Base-by-base conservation (phyloP, 257 asterid species). In the Solanum phureja region DNA sequence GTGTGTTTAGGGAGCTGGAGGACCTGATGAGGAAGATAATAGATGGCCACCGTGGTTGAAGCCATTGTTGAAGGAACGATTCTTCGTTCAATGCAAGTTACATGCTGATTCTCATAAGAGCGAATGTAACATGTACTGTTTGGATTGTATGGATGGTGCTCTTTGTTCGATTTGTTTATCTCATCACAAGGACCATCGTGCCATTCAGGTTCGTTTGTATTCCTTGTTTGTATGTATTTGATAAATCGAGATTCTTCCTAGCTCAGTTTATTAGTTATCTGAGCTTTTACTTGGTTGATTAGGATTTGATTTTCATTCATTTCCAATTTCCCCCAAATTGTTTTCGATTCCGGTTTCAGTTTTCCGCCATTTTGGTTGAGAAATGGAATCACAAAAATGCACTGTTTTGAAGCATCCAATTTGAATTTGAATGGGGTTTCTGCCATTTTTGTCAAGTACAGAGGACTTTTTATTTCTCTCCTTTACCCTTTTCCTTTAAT, bases 41-140 rank as follows among this genome's bases (percentile, higher is more conserved):
- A 91, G 92, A 56, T 96, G 99, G 98, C 95, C 96, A 5, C 92
- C 90, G 60, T 94, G 96, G 96, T 87, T 94, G 79, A 90, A 91
- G 33, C 94, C 95, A 75, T 5, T 94, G 83, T 37, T 94, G 46
- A 88, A 89, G 44, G 92, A 89, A 42, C 90, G 90, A 2, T 94
- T 92, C 92, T 94, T 94, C n/a, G 89, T 90, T 56, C 95, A 90
- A 37, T 94, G 96, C 95, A 90, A 88, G 52, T 33, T 89, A 21
- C 96, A 94, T 69, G 92, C 90, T 5, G 94, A 93, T 89, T 91
- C 94, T 0, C 95, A 93, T 89, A 92, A 91, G 84, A 94, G 94
- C 34, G 96, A 94, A 91, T 94, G 96, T 87, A 94, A 94, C 27
- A 91, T 94, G 95, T 93, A 87, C 89, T 93, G 96, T 71, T 84